Base-by-base conservation (phyloP, 164 flowering plant species). In the Aristolochia contorta region DNA sequence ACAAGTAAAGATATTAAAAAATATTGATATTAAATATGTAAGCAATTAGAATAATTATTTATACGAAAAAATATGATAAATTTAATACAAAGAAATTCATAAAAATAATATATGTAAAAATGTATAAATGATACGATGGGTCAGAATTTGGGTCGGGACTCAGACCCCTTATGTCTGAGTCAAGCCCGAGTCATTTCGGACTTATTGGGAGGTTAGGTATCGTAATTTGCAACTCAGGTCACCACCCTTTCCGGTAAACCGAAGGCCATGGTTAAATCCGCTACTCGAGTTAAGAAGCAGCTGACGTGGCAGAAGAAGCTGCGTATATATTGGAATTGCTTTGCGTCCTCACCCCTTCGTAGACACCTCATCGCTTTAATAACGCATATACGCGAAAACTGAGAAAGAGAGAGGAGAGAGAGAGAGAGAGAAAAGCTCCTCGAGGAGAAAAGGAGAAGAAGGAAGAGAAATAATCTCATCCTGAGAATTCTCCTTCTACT, bases 351-450 rank as follows among this genome's bases (percentile, higher is more conserved):
- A 13, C 46, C 60, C 3, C 59, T 25, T 45, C 30, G 66, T 3
- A 19, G 71, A 69, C 71, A 69, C 72, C 67, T 63, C 72, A 69
- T 63, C 64, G 52, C 72, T 64, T 64, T 54, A 63, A 50, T 58
- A 37, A 52, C 48, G 49, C 52, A 45, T 5, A 45, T 12, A 25
- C 21, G 4, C 24, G 18, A 30, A 47, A 21, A 46, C 16, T 43
- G 62, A 59, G 52, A 54, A 21, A 64, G 52, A 47, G 56, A 47
- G 56, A 23, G n/a, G 15, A 21, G 33, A 41, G 27, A 21, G 25
- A 59, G 54, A 56, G 52, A 27, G 56, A 57, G 52, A 23, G n/a
- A 20, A 21, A 51, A 41, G 27, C 56, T 25, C 9, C 12, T 37
- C 4, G 48, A 23, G 6, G 50, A 21, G 43, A n/a, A 16, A 22